These are phyloP conservation scores for Rhodamnia argentea DNA, from an alignment of 345 rosid species.

Conservation along the genomic window DNA sequence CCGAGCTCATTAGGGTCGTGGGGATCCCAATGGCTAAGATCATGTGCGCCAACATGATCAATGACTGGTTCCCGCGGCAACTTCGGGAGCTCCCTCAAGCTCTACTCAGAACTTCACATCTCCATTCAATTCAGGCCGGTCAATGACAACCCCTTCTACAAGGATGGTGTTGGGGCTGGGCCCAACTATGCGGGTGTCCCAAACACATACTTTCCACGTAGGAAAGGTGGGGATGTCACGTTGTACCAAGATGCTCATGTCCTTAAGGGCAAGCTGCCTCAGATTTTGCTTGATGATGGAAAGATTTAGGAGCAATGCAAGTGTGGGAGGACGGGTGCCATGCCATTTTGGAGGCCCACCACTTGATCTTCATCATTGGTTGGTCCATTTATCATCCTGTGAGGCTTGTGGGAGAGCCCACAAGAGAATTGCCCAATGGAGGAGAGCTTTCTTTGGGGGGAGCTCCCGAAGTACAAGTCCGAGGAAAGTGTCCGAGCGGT, in stretches of 20 bases:
- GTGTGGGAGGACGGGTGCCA: conserved; percentile 74
- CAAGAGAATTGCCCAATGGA: conserved; percentile 33
- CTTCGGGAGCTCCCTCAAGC: too few relatives aligned
- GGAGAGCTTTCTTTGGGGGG: conserved; percentile 37
- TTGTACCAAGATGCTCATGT: conserved; percentile 64
- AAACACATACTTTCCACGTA: conserved; percentile 46
- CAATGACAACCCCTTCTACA: too few relatives aligned
- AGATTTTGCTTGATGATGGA: conserved; percentile 42
- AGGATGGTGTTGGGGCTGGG: too few relatives aligned
- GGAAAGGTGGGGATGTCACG: conserved; percentile 35
- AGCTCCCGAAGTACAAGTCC: conserved; percentile 45
- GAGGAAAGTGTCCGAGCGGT: conserved; percentile 58
- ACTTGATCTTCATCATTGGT: conserved; percentile 48
- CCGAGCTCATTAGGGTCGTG: too few relatives aligned
- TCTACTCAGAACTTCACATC: too few relatives aligned
- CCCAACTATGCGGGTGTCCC: conserved; percentile 42
- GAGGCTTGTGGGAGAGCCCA: conserved; percentile 55
- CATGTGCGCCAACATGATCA: too few relatives aligned
- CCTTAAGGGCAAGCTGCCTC: conserved; percentile 28
- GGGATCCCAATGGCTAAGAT: too few relatives aligned
- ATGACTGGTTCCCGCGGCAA: too few relatives aligned
- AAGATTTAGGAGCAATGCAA: conserved; percentile 30
- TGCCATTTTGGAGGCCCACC: conserved; percentile 49
- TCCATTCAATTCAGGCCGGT: too few relatives aligned
- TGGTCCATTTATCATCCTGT: conserved; percentile 56